These are phyloP conservation scores for Diophrys sp. DNA, from an alignment of 73 alveolate species.

Conservation along the genomic window DNA sequence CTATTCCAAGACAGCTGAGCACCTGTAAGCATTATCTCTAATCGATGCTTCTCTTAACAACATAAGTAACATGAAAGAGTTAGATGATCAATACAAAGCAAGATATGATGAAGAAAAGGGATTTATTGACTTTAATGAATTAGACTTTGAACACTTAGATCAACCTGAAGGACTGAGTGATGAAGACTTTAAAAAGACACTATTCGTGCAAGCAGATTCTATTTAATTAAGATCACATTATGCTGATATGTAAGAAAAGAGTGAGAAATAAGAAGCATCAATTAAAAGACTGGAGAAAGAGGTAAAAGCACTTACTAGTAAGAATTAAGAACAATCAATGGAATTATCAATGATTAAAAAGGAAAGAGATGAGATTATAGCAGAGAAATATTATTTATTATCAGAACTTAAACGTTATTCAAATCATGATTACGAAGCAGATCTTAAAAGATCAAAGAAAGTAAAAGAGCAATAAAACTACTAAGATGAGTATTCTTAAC, in stretches of 20 bases:
- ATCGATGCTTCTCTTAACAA: not conserved
- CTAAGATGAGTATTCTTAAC: not conserved
- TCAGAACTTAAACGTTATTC: not conserved
- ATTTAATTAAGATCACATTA: not conserved
- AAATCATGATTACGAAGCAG: constrained; percentile 6
- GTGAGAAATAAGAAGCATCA: not conserved
- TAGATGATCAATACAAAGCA: not conserved
- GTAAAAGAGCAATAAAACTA: not conserved
- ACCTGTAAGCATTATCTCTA: not conserved
- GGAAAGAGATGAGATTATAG: constrained; percentile 12
- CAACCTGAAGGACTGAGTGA: not conserved
- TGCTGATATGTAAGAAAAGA: not conserved
- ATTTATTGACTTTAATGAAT: not conserved
- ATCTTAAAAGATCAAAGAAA: not conserved
- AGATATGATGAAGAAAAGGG: not conserved
- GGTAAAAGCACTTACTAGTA: too few species aligned
- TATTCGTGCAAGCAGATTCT: not conserved
- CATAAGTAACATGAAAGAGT: not conserved
- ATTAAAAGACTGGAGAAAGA: not conserved
- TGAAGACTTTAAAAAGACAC: not conserved
- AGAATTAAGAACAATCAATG: not conserved
- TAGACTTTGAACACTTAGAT: not conserved
- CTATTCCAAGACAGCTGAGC: not conserved
- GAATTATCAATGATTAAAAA: not conserved
- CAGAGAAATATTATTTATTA: constrained; percentile 8